A percentile compares a stretch with the other conserved stretches of the same genome.
Evolutionary conservation across 495 filamentous ascomycete species (phyloP).

Genomic region (Penicillium salamii): DNA sequence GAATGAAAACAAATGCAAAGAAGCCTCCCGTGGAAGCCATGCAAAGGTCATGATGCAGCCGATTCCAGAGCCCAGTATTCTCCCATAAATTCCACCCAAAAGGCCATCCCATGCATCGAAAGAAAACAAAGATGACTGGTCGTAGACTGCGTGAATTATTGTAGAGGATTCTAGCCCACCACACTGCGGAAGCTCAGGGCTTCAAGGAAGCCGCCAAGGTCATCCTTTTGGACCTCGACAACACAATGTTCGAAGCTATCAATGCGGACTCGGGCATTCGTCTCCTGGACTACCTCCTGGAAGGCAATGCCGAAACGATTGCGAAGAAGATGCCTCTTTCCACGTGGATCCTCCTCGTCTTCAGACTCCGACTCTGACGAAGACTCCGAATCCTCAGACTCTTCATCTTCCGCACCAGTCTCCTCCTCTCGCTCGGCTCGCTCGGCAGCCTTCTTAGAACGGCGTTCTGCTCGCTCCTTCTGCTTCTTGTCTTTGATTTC

Average conservation of each 20-base stretch:
- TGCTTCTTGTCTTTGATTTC: conserved; percentile 57
- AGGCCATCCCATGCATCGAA: conserved; percentile 15
- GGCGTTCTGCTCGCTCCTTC: conserved; percentile 61
- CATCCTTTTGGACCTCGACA: conserved; percentile 94
- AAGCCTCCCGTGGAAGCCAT: conserved; percentile 11
- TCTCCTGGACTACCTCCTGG: conserved; percentile 91
- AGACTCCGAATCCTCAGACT: conserved; percentile 60
- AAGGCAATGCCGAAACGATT: conserved; percentile 95
- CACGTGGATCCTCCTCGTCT: conserved; percentile 55
- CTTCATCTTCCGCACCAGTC: conserved; percentile 52
- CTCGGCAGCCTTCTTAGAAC: conserved; percentile 40
- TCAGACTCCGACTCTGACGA: conserved; percentile 56
- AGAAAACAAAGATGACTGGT: conserved; percentile 23
- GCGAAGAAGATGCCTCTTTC: conserved; percentile 62
- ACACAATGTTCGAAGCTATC: conserved; percentile 98
- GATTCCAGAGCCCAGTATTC: conserved; percentile 12
- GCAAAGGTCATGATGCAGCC: conserved; percentile 18
- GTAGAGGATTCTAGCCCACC: conserved; percentile 59
- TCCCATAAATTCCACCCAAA: conserved; percentile 13
- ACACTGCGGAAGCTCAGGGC: conserved; percentile 88
- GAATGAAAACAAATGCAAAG: conserved; percentile 20
- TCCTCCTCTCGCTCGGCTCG: conserved; percentile 49
- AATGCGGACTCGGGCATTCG: conserved; percentile 82
- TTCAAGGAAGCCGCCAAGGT: conserved; percentile 88
- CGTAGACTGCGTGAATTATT: conserved; percentile 29